Base-by-base conservation (phyloP, 1,284 basidiomycete species). In the Ustilago bromivora region DNA sequence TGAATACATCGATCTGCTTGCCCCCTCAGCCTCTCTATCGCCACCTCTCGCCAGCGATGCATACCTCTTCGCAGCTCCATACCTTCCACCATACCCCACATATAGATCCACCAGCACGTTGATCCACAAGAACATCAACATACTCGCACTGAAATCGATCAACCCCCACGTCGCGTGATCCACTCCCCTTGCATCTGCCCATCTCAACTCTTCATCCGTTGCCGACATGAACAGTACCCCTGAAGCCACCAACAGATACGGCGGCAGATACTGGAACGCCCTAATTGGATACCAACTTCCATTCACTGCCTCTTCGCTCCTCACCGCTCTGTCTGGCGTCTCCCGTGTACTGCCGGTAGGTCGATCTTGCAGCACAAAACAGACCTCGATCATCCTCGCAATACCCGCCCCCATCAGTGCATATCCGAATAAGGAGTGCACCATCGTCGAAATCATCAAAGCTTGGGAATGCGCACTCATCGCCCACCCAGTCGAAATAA, bases 391-490 rank as follows among this genome's bases (percentile, higher is more conserved):
- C 65, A 97, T 90, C 41, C 95, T 91, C 0, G 93, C 87, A 10
- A 93, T 74, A 15, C 94, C 96, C 0, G 95, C 96, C 0, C 91
- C 89, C 89, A 96, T 95, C 17, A 98, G 90, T 0, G 93, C 92
- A 80, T 92, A 90, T 13, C 95, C 95, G 79, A 97, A 96, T 62
- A 92, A 89, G 1, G 89, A 89, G 82, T 97, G 95, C 2, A 96
- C 92, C 92, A 93, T 79, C 11, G 84, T 84, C 3, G 51, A 74
- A 57, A 80, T 59, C 78, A 74, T 81, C 60, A 95, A 88, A 10
- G 90, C 91, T 88, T 98, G 96, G 2, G 90, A 90, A 79, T 98
- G 96, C 47, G 93, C 92, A 4, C 93, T 93, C 94, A 98, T 96
- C 0, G 93, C 95, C 92, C 94, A 98, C 2, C 96, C 96, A 12